Evolutionary conservation across 805 yeast genomes (phyloP).

Genomic region (Cyberlindnera petersonii): DNA sequence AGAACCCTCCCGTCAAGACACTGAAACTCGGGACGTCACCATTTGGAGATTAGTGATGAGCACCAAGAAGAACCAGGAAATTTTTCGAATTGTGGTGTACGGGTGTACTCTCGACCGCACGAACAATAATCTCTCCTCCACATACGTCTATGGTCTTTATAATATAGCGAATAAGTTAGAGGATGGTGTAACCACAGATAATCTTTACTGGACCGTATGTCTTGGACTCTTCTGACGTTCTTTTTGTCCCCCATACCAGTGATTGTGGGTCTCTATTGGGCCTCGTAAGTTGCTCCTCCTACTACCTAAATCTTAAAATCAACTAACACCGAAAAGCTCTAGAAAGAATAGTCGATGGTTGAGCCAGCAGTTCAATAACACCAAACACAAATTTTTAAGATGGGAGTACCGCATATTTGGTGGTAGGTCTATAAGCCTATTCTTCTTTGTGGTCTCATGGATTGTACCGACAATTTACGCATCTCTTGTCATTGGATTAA

Average conservation of each 20-base stretch:
- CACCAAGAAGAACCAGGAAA: not conserved
- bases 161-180: no score
- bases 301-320: no score
- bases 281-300: not conserved
- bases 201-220: no score
- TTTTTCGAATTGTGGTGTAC: constrained; percentile 5
- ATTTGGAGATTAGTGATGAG: no score
- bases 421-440: constrained; percentile 12
- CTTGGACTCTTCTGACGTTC: constrained; percentile 1
- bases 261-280: constrained; percentile 2
- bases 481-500: constrained; percentile 13
- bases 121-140: no score
- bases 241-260: constrained; percentile 3
- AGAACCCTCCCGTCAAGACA: not conserved
- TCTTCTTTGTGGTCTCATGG: constrained; percentile 13
- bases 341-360: constrained; percentile 1
- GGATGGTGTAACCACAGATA: no score
- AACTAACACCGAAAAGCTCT: not conserved
- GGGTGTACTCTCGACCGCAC: no score
- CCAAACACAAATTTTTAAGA: not conserved
- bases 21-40: no score
- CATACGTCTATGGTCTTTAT: no score
- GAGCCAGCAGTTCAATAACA: not conserved
- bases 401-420: constrained; percentile 14
- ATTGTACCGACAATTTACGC: constrained; percentile 21